Evolutionary conservation across 768 basidiomycete genomes (phyloP), one percentile per base, ranked within the genome.

Genomic region (Mycena vitilis): DNA sequence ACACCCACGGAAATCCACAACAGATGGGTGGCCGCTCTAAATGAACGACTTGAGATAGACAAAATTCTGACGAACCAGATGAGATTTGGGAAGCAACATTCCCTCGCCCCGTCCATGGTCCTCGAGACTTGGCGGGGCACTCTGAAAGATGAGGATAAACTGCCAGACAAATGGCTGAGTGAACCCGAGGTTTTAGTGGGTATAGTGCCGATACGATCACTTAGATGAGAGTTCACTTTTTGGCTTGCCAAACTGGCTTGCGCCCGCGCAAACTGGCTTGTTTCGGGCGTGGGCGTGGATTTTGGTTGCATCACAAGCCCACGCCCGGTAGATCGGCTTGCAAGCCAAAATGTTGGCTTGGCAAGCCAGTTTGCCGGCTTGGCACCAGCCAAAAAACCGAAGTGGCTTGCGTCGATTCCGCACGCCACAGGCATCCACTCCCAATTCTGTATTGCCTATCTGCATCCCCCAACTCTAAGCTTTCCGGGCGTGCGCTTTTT

Each of bases 101-200:
- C 36, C 5, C 5, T 56, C n/a, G 36, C 54, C 6, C 36, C 40
- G 22, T 42, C 38, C 6, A 4, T 56, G 23, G 37, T 42, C 22
- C 38, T 56, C 1, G 38, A 56, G 22, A 56, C 54, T 37, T 56
- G 56, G 56, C 42, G 37, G 42, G 56, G 56, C 1, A 15, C 30
- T 22, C 56, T 57, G 8, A 25, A 44, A 57, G 42, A 57, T 22
- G 56, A 57, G 18, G 38, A 9, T 12, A 15, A 44, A 16, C 11
- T 42, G 42, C 56, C 56, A 57, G 40, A 57, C 20, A 44, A 42
- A 38, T 57, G 56, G 56, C 38, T 57, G 5, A n/a, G 56, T 42
- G 56, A 40, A 23, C 56, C 56, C 44, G 56, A 25, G 56, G 54
- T 56, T 56, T 56, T 56, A 56, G 54, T 56, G 54, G 54, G 54